phyloP scores from a whole-genome alignment of 441 rosid species.

The Rhodomyrtus psidioides region DNA sequence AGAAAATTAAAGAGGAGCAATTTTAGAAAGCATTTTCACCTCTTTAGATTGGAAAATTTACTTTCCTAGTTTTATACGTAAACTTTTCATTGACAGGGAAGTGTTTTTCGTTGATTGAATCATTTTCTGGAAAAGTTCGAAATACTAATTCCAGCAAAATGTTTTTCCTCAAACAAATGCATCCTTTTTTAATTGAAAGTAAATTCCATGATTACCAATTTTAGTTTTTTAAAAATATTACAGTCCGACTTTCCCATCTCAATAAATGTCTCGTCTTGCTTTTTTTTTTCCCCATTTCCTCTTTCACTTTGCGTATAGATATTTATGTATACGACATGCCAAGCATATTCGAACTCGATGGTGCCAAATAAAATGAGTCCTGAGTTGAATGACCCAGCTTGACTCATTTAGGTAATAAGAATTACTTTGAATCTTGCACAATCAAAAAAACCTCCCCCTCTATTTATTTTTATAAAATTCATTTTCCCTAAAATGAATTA shows the following conservation, averaged over 20 bases:
- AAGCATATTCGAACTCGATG: neutral
- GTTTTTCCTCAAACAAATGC: no score
- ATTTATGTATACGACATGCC: neutral
- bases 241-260: accelerated
- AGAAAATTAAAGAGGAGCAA: no score
- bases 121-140: no score
- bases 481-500: neutral
- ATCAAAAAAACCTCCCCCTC: neutral
- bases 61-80: no score
- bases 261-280: neutral
- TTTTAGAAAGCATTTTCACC: no score
- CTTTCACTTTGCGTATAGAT: no score
- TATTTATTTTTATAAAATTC: neutral
- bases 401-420: accelerated
- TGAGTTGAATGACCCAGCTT: accelerated
- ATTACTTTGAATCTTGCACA: neutral
- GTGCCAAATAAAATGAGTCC: neutral
- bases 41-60: no score
- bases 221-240: neutral
- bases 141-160: no score
- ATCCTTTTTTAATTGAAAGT: neutral
- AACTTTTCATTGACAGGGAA: no score
- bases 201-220: neutral
- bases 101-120: no score
- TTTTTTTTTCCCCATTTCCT: neutral